Percentiles rank a stretch among this genome's conserved stretches.
Conservation (phyloP, 345 rosid species). For the Psidium friedrichsthalianum region DNA sequence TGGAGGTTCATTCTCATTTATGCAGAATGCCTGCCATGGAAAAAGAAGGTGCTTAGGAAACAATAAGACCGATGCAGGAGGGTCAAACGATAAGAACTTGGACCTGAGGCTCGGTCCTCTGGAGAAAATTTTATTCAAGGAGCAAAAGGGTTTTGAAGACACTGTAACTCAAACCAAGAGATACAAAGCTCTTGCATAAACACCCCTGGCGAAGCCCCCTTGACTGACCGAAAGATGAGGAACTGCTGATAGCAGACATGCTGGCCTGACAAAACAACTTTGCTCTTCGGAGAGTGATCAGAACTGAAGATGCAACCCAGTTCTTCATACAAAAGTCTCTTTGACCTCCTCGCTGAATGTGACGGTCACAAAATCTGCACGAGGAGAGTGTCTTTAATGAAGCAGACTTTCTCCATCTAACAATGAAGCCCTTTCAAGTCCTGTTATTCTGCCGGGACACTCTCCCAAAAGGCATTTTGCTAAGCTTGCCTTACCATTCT, state of each 20-base stretch:
- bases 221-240: neutral
- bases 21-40: neutral
- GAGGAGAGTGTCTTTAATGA: neutral
- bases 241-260: neutral
- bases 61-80: neutral
- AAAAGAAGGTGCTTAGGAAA: neutral
- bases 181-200: neutral
- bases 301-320: neutral
- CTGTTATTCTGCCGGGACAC: neutral
- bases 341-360: neutral
- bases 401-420: slow-evolving; percentile 3
- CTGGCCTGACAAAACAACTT: neutral
- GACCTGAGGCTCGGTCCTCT: slow-evolving; percentile 34
- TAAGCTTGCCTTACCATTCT: neutral
- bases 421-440: slow-evolving; percentile 4
- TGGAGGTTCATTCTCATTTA: neutral
- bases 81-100: slow-evolving; percentile 18
- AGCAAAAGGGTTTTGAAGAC: slow-evolving; percentile 11
- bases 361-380: neutral
- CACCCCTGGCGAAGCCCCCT: neutral
- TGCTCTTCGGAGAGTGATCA: neutral
- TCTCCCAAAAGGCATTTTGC: slow-evolving; percentile 17
- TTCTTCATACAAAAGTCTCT: neutral
- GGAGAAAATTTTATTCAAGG: slow-evolving; percentile 11
- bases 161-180: neutral